phyloP scores from a whole-genome alignment of 2,329 filamentous ascomycete genomes.

The Colletotrichum noveboracense region DNA sequence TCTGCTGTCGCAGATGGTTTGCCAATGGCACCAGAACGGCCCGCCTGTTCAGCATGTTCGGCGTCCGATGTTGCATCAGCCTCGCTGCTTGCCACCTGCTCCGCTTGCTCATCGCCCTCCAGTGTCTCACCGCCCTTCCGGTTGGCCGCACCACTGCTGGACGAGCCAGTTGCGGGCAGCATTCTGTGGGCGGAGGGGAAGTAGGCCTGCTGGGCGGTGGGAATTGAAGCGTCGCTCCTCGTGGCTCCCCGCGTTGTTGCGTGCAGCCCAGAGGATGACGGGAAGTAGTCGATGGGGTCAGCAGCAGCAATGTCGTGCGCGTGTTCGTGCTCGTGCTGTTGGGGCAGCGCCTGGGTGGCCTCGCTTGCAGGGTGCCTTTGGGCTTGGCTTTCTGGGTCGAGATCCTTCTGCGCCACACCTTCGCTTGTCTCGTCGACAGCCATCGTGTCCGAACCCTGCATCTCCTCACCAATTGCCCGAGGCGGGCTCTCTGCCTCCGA shows the following conservation, averaged over 20 bases:
- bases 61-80: slow-evolving; percentile 12
- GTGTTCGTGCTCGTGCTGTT: not conserved
- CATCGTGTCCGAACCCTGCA: not conserved
- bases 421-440: not conserved
- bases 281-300: not conserved
- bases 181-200: not conserved
- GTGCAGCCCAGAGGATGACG: slow-evolving; percentile 11
- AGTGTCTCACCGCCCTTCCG: slow-evolving; percentile 19
- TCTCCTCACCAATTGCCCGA: not conserved
- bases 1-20: not conserved
- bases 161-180: not conserved
- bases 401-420: slow-evolving; percentile 3
- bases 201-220: not conserved
- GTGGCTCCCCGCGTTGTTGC: not conserved
- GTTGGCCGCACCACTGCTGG: not conserved
- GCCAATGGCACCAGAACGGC: slow-evolving; percentile 9
- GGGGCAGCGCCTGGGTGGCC: not conserved
- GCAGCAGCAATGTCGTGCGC: not conserved
- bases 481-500: not conserved
- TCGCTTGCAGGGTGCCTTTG: not conserved
- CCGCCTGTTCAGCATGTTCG: slow-evolving; percentile 8
- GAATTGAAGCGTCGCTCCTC: not conserved
- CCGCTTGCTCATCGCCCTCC: not conserved
- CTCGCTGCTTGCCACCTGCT: slow-evolving; percentile 8
- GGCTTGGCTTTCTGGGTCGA: slow-evolving; percentile 3